Conservation (phyloP, 192 early-diverging fungal genomes). For the Coemansia sp. region DNA sequence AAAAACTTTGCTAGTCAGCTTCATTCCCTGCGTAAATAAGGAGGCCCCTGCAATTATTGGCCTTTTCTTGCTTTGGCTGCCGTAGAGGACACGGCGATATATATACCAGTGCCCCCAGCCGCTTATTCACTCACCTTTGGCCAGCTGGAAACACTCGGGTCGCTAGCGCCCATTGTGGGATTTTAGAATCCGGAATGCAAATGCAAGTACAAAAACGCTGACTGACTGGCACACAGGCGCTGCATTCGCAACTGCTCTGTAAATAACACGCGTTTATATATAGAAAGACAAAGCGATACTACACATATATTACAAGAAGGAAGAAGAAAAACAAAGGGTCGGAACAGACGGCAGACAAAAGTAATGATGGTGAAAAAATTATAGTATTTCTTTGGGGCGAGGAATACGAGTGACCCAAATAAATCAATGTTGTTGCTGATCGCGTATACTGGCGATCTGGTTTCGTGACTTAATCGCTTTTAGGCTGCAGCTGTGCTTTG, state of each 20-base stretch:
- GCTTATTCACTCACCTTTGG: background rate
- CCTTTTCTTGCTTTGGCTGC: no score
- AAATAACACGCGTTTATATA: no score
- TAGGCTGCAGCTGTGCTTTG: constrained; percentile 18
- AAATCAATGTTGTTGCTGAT: background rate
- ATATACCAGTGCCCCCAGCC: no score
- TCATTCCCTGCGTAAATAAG: no score
- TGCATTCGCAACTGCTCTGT: no score
- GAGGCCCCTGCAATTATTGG: background rate
- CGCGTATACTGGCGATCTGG: background rate
- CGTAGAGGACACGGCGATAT: no score
- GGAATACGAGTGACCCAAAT: background rate
- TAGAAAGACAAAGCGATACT: no score
- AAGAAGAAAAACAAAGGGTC: background rate
- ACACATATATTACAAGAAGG: background rate
- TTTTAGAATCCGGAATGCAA: no score
- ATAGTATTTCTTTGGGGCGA: no score
- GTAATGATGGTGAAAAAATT: background rate
- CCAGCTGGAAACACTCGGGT: background rate
- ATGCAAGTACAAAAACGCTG: no score
- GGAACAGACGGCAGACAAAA: background rate
- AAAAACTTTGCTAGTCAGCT: no score
- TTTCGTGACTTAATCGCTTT: background rate
- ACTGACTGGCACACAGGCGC: no score
- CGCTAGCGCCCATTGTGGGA: background rate